Base-by-base conservation (phyloP, 768 basidiomycete genomes). In the Clitopilus passeckerianus region DNA sequence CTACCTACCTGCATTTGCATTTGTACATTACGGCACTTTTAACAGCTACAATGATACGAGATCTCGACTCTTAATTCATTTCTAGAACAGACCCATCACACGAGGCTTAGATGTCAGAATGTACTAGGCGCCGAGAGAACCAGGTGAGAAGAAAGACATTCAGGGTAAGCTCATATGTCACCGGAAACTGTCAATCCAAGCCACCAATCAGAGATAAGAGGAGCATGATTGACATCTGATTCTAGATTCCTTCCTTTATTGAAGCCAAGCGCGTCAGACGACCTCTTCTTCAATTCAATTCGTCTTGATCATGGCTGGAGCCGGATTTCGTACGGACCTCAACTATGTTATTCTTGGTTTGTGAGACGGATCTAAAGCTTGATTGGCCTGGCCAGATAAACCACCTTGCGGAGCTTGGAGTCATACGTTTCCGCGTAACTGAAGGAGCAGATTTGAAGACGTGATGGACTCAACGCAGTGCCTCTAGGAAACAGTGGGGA, bases 21-120 rank as follows among this genome's bases (percentile, higher is more conserved):
- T 53, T 61, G 60, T 61, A 61, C 52, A 57, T 44, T 54, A 61
- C 56, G 3, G 46, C 46, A 50, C 46, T 50, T 20, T 50, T 20
- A 7, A 50, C 10, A 18, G 22, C n/a, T 5, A 50, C n/a, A 20
- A 20, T 50, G 4, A 50, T 12, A 50, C 20, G 46, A 22, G 46
- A 50, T 50, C 46, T 50, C 12, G 20, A 16, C 46, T 50, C 46
- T 20, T 20, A 18, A 14, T 41, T 41, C 37, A 41, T 41, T n/a
- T n/a, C 37, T 41, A 15, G 27, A 30, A 30, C 27, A 3, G 27
- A 30, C 27, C 27, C 27, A 30, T 30, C 27, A 41, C 37, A 41
- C 37, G 37, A 41, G 37, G 37, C 37, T n/a, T 15, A 12, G 37
- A 41, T 14, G 27, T 30, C 27, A 30, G 7, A 4, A 30, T 30